These are phyloP conservation scores for Mycena sanguinolenta DNA, from an alignment of 768 basidiomycete genomes.

Conservation along the genomic window DNA sequence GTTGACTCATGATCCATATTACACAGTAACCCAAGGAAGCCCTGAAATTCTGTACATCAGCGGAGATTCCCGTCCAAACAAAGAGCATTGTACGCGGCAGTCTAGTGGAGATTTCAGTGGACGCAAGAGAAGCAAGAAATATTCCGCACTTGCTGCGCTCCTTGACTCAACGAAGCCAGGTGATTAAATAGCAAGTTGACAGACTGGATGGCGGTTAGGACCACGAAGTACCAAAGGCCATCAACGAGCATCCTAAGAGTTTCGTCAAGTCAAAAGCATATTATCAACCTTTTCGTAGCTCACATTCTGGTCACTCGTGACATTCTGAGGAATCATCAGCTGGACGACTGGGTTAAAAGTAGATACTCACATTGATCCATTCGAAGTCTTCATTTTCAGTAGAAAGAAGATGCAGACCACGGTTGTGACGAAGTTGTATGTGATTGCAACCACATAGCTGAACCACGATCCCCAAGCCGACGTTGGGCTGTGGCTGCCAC, in stretches of 20 bases:
- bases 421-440: slow-evolving; percentile 68
- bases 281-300: not conserved
- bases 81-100: slow-evolving; percentile 58
- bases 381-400: slow-evolving; percentile 61
- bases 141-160: slow-evolving; percentile 49
- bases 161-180: slow-evolving; percentile 41
- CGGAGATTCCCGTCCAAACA: not conserved
- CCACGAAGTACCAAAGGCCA: slow-evolving; percentile 73
- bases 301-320: slow-evolving; percentile 32
- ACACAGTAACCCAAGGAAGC: slow-evolving; percentile 67
- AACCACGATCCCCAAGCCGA: slow-evolving; percentile 61
- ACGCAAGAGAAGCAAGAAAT: not conserved
- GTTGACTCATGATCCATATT: slow-evolving; percentile 74
- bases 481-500: slow-evolving; percentile 56
- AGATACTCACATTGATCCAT: slow-evolving; percentile 55
- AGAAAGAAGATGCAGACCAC: too few relatives aligned
- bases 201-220: slow-evolving; percentile 64
- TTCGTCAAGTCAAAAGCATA: not conserved
- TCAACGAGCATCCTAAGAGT: slow-evolving; percentile 73
- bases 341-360: slow-evolving; percentile 11
- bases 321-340: slow-evolving; percentile 29
- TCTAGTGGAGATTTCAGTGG: too few relatives aligned
- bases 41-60: slow-evolving; percentile 45
- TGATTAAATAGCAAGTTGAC: slow-evolving; percentile 67
- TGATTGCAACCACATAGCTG: slow-evolving; percentile 70